These are phyloP conservation scores for Curvularia lunata DNA, from an alignment of 2,329 filamentous ascomycete species.

Conservation along the genomic window DNA sequence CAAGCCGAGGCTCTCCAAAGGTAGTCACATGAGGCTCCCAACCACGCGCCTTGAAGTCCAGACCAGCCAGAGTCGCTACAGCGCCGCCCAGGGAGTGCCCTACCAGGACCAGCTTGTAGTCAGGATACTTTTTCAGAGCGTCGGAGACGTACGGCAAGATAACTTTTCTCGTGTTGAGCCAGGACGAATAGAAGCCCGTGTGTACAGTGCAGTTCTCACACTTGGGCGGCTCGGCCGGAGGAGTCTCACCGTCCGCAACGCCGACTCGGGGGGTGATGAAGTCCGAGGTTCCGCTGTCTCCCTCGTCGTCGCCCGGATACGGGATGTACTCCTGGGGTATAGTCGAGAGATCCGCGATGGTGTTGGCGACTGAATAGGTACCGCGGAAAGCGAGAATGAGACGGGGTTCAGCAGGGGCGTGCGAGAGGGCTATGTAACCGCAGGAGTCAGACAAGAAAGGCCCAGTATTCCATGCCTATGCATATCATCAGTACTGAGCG, in stretches of 20 bases:
- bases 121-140: constrained; percentile 66
- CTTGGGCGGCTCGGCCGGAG: constrained; percentile 53
- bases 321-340: constrained; percentile 89
- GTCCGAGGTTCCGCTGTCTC: constrained; percentile 37
- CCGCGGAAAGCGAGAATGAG: constrained; percentile 91
- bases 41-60: constrained; percentile 80
- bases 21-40: constrained; percentile 83
- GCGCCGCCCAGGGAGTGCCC: constrained; percentile 94
- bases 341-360: constrained; percentile 87
- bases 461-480: constrained; percentile 87
- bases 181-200: constrained; percentile 84
- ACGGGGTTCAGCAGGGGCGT: constrained; percentile 63
- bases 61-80: constrained; percentile 82
- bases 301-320: constrained; percentile 67
- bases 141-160: constrained; percentile 72
- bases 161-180: constrained; percentile 73
- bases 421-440: constrained; percentile 91
- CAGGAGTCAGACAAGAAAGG: constrained; percentile 86
- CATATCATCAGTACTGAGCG: constrained; percentile 44
- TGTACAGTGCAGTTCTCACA: constrained; percentile 93
- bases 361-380: constrained; percentile 92
- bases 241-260: constrained; percentile 25
- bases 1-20: constrained; percentile 81
- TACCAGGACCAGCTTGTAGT: constrained; percentile 77
- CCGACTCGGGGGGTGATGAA: constrained; percentile 28